Evolutionary conservation across 1,139 yeast species (phyloP).

Genomic region (Saccharomyces hybrid): DNA sequence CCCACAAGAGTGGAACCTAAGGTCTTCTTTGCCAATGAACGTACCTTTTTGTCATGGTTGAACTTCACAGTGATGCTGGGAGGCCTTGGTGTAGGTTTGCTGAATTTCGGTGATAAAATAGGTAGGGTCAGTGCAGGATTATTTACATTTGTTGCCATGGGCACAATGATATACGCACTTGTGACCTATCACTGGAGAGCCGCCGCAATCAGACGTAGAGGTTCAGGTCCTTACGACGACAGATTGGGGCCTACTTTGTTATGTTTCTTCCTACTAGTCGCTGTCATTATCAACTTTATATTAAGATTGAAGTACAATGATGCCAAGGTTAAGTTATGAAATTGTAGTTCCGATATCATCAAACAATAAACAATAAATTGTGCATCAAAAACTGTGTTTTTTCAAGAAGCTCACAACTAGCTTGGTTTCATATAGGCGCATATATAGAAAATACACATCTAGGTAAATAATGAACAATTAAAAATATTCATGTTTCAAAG

Average conservation of each 20-base stretch:
- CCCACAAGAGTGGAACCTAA: conserved; percentile 98
- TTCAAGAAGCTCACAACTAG: neutral
- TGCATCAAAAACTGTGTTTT: neutral
- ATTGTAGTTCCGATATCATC: neutral
- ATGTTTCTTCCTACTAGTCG: conserved; percentile 83
- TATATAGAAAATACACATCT: neutral
- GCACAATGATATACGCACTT: conserved; percentile 92
- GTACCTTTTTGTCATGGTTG: conserved; percentile 96
- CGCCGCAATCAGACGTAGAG: conserved; percentile 92
- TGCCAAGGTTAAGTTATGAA: neutral
- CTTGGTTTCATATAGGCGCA: neutral
- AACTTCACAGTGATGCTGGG: conserved; percentile 96
- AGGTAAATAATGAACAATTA: neutral
- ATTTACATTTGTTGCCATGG: conserved; percentile 92
- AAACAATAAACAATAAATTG: neutral
- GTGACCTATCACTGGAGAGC: conserved; percentile 99
- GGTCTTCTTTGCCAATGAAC: conserved; percentile 96
- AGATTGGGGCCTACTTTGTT: conserved; percentile 98
- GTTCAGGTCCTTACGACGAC: conserved; percentile 97
- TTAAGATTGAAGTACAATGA: conserved; percentile 54
- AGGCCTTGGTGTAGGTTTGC: conserved; percentile 88
- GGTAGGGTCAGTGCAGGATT: conserved; percentile 91
- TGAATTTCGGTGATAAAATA: conserved; percentile 90
- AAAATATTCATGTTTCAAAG: neutral
- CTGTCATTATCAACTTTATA: conserved; percentile 85